Evolutionary conservation across 805 yeast genomes (phyloP).

Genomic region (Sugiyamaella marilandica): DNA sequence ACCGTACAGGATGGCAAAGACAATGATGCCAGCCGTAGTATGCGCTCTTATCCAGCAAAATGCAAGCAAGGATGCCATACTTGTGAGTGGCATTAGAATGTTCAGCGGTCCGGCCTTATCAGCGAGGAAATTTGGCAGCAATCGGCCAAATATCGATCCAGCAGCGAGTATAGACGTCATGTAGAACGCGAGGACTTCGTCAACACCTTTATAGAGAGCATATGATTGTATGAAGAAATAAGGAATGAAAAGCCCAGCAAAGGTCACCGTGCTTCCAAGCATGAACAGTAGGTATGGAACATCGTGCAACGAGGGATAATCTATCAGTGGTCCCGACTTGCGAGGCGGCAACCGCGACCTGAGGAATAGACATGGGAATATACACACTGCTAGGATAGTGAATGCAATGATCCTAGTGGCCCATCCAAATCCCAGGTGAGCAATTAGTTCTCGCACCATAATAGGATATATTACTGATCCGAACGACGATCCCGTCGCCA

Average conservation of each 20-base stretch:
- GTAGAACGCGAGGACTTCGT: conserved; percentile 24
- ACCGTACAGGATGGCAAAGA: conserved; percentile 31
- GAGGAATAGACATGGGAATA: conserved; percentile 23
- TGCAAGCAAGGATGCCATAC: conserved; percentile 10
- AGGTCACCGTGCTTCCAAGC: conserved; percentile 30
- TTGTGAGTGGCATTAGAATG: conserved; percentile 28
- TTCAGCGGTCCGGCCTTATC: conserved; percentile 47
- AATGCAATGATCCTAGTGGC: conserved; percentile 44
- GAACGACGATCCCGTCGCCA: conserved; percentile 47
- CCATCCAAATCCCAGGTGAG: conserved; percentile 46
- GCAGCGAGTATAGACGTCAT: conserved; percentile 31
- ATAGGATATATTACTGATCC: conserved; percentile 49
- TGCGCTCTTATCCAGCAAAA: conserved; percentile 22
- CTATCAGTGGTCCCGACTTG: conserved; percentile 22
- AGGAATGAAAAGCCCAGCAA: conserved; percentile 37
- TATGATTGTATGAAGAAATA: conserved; percentile 33
- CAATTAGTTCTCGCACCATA: conserved; percentile 40
- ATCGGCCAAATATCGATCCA: conserved; percentile 45
- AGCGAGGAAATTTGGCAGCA: conserved; percentile 44
- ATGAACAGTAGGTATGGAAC: conserved; percentile 20
- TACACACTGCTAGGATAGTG: conserved; percentile 31
- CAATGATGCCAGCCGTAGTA: conserved; percentile 26
- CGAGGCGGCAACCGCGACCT: conserved; percentile 27
- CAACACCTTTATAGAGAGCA: conserved; percentile 24
- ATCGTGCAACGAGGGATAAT: conserved; percentile 20